Base-by-base conservation (phyloP, 345 rosid species). In the Linum trigynum region DNA sequence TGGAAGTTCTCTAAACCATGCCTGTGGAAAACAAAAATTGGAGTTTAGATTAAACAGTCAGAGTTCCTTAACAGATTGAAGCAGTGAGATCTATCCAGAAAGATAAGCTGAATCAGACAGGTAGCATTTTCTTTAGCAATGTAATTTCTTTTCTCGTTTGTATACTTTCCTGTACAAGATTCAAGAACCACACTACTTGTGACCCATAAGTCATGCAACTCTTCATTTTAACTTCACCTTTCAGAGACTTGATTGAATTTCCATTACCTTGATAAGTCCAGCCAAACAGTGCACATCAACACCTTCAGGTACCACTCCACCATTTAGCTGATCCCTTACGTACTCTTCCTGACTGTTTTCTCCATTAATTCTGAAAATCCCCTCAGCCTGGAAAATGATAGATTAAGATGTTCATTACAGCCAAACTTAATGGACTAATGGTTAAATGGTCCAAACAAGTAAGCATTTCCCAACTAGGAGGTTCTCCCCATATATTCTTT, bases 1-100 rank as follows among this genome's bases (percentile, higher is more conserved):
- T 0, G 99, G 99, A 69, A 95, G 98, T 76, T 95, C 98, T 76
- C 99, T 85, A 77, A 95, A 95, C 98, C 99, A 95, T 60, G 97
- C 99, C 99, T 95, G 71, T 39, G 73, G 36, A 74, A 68, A 43
- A 37, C 23, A 32, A 50, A 43, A 38, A 11, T 10, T 35, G 37
- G 14, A 7, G 62, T 55, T 42, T 59, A 39, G 38, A 16, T 55
- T 23, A 41, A 36, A 60, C 11, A 39, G 32, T 23, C 32, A 23
- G 32, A 23, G 32, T 23, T 23, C 32, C 32, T 23, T 10, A 12
- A 57, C 12, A 17, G 61, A 57, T 32, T 5, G 36, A 37, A 57
- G 12, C 32, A 23, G 32, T 23, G 32, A 23, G 32, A 57, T 37
- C 10, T 12, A 37, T 5, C 61, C 36, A 57, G 4, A 14, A n/a